Base-by-base conservation (phyloP, 768 basidiomycete genomes). In the Lentinula detonsa region DNA sequence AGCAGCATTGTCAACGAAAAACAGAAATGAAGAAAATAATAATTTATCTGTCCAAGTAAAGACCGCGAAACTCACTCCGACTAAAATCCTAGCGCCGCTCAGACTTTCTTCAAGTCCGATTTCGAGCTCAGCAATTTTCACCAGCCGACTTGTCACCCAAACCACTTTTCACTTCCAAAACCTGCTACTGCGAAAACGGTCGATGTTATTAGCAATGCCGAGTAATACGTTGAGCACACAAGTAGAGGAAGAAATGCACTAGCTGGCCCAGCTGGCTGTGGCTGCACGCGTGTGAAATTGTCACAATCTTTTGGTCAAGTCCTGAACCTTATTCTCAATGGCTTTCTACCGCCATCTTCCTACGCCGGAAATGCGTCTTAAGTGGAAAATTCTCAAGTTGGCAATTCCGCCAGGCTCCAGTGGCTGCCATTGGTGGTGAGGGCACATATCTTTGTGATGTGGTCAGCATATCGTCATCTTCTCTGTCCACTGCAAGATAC, bases 111-210 rank as follows among this genome's bases (percentile, higher is more conserved):
- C 35, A 59, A 59, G 58, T 51, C 58, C 46, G 49, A 34, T 60
- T 60, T 60, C 46, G 35, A 50, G 58, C 59, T 52, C 59, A 60
- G 59, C 37, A 56, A 11, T 56, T 45, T 56, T 56, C 55, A 56
- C 55, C 43, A 23, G 16, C 55, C 55, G 23, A 35, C 55, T 40
- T 43, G 40, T 37, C 18, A 37, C 55, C 37, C 31, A 31, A 34
- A 51, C 28, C 40, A 40, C 40, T 43, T 56, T 21, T 56, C 55
- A 21, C 55, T 56, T 56, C 55, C 55, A 56, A 39, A 56, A 56
- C 55, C 55, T 43, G n/a, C 50, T 18, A 51, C 50, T 51, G 50
- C 50, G 13, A 31, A 34, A 35, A 51, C 13, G 50, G 50, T 18
- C 21, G 0, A 56, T 43, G 11, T 56, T 43, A 43, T 43, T 23